phyloP scores from a whole-genome alignment of 2,329 filamentous ascomycete species.

The Cladosporium sp. region DNA sequence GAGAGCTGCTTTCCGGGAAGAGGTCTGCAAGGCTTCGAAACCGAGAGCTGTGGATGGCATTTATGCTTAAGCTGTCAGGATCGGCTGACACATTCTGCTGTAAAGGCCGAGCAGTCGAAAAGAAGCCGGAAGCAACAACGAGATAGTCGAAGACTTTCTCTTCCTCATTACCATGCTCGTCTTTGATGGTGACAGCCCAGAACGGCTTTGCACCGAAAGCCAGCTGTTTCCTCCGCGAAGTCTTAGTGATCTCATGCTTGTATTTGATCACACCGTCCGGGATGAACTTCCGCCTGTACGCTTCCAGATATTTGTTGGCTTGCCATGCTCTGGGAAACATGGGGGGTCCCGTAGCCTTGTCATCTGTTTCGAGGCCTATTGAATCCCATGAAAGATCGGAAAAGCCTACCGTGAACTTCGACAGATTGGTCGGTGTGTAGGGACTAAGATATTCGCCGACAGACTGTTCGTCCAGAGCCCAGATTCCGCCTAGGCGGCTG shows the following conservation, averaged over 20 bases:
- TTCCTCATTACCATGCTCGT: conserved; percentile 17
- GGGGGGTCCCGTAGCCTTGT: conserved; percentile 32
- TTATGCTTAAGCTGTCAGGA: conserved; percentile 23
- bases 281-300: conserved; percentile 59
- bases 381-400: conserved; percentile 65
- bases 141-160: conserved; percentile 60
- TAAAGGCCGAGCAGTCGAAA: conserved; percentile 57
- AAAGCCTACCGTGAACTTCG: conserved; percentile 63
- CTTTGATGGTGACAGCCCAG: conserved; percentile 22
- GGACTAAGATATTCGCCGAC: conserved; percentile 58
- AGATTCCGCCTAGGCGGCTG: conserved; percentile 68
- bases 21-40: conserved; percentile 52
- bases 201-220: conserved; percentile 8
- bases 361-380: conserved; percentile 28
- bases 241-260: conserved; percentile 18
- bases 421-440: conserved; percentile 62
- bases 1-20: conserved; percentile 13
- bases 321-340: conserved; percentile 73
- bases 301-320: conserved; percentile 66
- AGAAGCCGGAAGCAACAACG: conserved; percentile 71
- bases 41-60: conserved; percentile 63
- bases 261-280: conserved; percentile 46
- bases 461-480: conserved; percentile 48
- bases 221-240: conserved; percentile 4
- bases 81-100: conserved; percentile 42